Evolutionary conservation across 306 rosid species (phyloP).

Genomic region (Begonia masoniana): DNA sequence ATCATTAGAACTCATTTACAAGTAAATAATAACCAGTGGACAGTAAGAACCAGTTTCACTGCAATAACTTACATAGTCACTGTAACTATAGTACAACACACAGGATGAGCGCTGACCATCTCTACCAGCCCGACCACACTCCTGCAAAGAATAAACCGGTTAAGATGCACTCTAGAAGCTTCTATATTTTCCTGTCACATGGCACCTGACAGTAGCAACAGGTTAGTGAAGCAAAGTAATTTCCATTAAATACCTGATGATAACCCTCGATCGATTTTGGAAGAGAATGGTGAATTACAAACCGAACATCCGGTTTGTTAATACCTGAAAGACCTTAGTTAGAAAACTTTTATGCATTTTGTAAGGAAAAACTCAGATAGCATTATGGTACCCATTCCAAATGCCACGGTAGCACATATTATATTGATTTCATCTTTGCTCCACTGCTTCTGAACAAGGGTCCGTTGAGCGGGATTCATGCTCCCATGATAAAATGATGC

Average conservation of each 20-base stretch:
- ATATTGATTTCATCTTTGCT: constrained; percentile 92
- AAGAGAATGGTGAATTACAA: constrained; percentile 93
- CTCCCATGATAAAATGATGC: constrained; percentile 91
- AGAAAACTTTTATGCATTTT: background rate
- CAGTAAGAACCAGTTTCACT: background rate
- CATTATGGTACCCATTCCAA: constrained; percentile 84
- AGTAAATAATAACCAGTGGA: background rate
- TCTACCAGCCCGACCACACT: constrained; percentile 99
- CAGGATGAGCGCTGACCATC: constrained; percentile 93
- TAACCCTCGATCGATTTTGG: constrained; percentile 98
- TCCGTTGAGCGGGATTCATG: constrained; percentile 83
- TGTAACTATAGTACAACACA: constrained; percentile 74
- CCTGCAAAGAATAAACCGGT: constrained; percentile 34
- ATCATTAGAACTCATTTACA: no score
- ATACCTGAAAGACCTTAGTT: constrained; percentile 56
- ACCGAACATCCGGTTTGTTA: constrained; percentile 97
- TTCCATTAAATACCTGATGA: constrained; percentile 58
- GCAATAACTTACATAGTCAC: constrained; percentile 67
- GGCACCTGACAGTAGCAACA: background rate
- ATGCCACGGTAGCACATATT: constrained; percentile 97
- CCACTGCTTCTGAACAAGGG: constrained; percentile 90
- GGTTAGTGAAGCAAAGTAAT: background rate
- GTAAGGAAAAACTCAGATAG: no score
- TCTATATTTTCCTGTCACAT: background rate
- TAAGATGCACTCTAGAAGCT: background rate